Conservation (phyloP, 352 stramenopile species). For the Phytophthora vignae region DNA sequence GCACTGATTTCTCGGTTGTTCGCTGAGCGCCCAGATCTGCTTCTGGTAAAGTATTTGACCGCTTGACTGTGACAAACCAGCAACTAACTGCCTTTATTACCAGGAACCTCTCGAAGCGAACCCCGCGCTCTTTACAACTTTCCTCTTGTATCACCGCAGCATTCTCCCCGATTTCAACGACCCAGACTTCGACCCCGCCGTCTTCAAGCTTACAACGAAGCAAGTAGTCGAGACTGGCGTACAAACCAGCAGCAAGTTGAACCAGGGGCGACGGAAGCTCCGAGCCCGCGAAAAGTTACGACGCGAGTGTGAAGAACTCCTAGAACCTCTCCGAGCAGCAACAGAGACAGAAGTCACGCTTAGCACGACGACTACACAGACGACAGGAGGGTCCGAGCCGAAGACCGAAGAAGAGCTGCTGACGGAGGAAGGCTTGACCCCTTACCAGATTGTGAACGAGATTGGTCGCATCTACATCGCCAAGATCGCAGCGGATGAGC, state of each 20-base stretch:
- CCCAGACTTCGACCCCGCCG: slow-evolving; percentile 56
- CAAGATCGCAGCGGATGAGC: slow-evolving; percentile 59
- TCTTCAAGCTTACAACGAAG: slow-evolving; percentile 65
- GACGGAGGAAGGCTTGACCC: slow-evolving; percentile 26
- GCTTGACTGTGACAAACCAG: not conserved
- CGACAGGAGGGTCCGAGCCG: not conserved
- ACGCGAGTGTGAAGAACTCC: slow-evolving; percentile 47
- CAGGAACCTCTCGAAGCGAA: slow-evolving; percentile 78
- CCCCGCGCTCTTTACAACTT: slow-evolving; percentile 73
- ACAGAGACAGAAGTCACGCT: slow-evolving; percentile 14
- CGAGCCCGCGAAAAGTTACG: slow-evolving; percentile 51
- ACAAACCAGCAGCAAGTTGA: slow-evolving; percentile 56
- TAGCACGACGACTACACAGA: not conserved
- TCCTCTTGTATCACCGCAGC: slow-evolving; percentile 66
- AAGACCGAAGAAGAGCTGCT: slow-evolving; percentile 19
- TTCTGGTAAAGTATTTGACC: slow-evolving; percentile 48
- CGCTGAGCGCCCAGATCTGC: slow-evolving; percentile 67
- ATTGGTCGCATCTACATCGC: slow-evolving; percentile 70
- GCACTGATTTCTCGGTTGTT: slow-evolving; percentile 68
- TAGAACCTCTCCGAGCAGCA: slow-evolving; percentile 28
- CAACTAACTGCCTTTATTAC: not conserved
- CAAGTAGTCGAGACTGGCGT: slow-evolving; percentile 39
- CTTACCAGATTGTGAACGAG: slow-evolving; percentile 53
- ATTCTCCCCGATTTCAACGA: slow-evolving; percentile 66
- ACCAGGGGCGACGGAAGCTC: slow-evolving; percentile 43